A percentile compares a stretch with the other conserved stretches of the same genome.
These are phyloP conservation scores for Trichoderma gamsii DNA, from an alignment of 495 filamentous ascomycete species.

Conservation along the genomic window DNA sequence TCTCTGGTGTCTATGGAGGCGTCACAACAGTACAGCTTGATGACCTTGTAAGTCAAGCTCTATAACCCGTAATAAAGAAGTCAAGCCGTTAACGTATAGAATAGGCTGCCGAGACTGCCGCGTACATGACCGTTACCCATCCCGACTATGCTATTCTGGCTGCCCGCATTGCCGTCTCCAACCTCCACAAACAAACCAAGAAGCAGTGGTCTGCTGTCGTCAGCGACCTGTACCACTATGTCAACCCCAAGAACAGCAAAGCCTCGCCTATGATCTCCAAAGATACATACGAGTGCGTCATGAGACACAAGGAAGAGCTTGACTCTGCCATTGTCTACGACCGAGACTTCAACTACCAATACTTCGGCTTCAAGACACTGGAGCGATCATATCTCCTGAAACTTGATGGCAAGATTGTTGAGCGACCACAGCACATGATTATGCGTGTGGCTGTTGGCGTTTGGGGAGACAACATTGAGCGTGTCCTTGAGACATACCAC, in stretches of 20 bases:
- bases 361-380: constrained; percentile 98
- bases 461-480: constrained; percentile 89
- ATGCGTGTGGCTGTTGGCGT: constrained; percentile 98
- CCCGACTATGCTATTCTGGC: constrained; percentile 98
- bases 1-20: constrained; percentile 97
- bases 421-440: constrained; percentile 97
- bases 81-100: constrained; percentile 16
- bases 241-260: constrained; percentile 88
- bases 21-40: constrained; percentile 94
- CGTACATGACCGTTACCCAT: constrained; percentile 99
- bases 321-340: constrained; percentile 99
- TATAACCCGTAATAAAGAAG: constrained; percentile 10
- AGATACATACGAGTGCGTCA: constrained; percentile 80
- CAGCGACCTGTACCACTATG: constrained; percentile 87
- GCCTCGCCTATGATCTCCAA: constrained; percentile 88
- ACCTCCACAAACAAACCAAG: constrained; percentile 99
- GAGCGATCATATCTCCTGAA: constrained; percentile 95
- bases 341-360: constrained; percentile 99
- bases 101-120: constrained; percentile 95
- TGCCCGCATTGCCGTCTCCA: constrained; percentile 96
- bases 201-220: constrained; percentile 97
- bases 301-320: constrained; percentile 91
- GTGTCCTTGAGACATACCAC: constrained; percentile 93
- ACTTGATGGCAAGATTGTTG: constrained; percentile 86
- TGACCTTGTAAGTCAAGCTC: constrained; percentile 67